These are phyloP conservation scores for Auxenochlorella pyrenoidosa DNA, from an alignment of 139 green algal genomes.

Conservation along the genomic window DNA sequence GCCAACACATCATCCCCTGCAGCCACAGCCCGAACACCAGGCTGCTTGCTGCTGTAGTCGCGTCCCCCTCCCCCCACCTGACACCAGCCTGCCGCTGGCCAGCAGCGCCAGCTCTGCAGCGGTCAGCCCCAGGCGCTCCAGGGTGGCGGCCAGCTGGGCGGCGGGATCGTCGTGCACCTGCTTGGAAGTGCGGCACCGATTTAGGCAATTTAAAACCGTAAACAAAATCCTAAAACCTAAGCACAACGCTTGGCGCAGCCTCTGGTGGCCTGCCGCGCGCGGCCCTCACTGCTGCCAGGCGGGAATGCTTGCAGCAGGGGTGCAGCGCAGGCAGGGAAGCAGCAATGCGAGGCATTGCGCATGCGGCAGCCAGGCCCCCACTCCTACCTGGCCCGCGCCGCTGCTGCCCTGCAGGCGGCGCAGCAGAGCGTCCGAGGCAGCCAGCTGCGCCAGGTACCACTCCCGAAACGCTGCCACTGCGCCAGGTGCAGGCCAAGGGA, in stretches of 20 bases:
- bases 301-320: no score
- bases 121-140: neutral
- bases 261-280: no score
- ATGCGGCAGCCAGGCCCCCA: no score
- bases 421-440: neutral
- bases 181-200: no score
- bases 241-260: neutral
- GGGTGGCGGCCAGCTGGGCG: neutral
- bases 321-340: neutral
- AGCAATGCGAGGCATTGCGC: no score
- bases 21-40: no score
- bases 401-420: neutral
- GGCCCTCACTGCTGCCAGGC: no score
- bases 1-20: no score
- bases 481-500: no score
- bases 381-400: neutral
- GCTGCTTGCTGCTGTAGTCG: neutral
- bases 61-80: neutral
- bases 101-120: slow-evolving; percentile 4
- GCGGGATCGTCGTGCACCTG: neutral
- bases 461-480: neutral
- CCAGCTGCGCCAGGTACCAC: slow-evolving; percentile 12
- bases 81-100: neutral
- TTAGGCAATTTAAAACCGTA: no score
- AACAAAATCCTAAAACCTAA: no score